Evolutionary conservation across 208 protist species (phyloP).

Genomic region (Wallacemonas collosoma): DNA sequence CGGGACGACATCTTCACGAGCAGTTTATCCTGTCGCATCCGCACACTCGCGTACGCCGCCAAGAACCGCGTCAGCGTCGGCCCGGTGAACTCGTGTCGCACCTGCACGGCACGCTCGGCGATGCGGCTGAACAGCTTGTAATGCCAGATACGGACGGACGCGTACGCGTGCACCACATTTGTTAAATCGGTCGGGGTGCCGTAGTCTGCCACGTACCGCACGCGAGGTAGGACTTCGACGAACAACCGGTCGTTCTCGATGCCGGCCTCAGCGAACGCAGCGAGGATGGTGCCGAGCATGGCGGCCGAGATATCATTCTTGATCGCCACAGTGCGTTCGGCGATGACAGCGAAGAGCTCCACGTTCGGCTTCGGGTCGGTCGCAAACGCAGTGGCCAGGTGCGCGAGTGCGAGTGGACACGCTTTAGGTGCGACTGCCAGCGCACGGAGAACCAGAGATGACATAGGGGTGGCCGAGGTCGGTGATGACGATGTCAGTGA

Average conservation of each 20-base stretch:
- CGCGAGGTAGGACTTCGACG: conserved; percentile 77
- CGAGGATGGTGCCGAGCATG: conserved; percentile 69
- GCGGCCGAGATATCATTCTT: conserved; percentile 64
- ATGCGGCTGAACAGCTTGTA: conserved; percentile 85
- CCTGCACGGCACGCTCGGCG: conserved; percentile 73
- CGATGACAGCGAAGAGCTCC: conserved; percentile 78
- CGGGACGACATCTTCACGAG: conserved; percentile 56
- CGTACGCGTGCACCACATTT: conserved; percentile 79
- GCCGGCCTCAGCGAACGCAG: conserved; percentile 62
- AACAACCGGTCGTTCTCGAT: conserved; percentile 76
- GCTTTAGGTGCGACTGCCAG: conserved; percentile 54
- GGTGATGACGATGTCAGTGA: conserved; percentile 7
- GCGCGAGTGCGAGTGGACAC: conserved; percentile 46
- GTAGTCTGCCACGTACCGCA: conserved; percentile 79
- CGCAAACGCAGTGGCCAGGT: conserved; percentile 62
- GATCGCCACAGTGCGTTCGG: conserved; percentile 61
- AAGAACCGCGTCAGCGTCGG: conserved; percentile 50
- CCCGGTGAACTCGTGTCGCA: conserved; percentile 59
- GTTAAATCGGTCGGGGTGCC: conserved; percentile 72
- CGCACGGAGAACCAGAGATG: conserved; percentile 33
- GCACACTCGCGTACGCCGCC: conserved; percentile 59
- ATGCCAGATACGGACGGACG: conserved; percentile 80
- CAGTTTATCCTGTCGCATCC: conserved; percentile 60
- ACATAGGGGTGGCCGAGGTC: conserved; percentile 39
- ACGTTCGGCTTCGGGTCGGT: conserved; percentile 33